Conservation (phyloP, 2,329 filamentous ascomycete species). For the Aureobasidium sp. region DNA sequence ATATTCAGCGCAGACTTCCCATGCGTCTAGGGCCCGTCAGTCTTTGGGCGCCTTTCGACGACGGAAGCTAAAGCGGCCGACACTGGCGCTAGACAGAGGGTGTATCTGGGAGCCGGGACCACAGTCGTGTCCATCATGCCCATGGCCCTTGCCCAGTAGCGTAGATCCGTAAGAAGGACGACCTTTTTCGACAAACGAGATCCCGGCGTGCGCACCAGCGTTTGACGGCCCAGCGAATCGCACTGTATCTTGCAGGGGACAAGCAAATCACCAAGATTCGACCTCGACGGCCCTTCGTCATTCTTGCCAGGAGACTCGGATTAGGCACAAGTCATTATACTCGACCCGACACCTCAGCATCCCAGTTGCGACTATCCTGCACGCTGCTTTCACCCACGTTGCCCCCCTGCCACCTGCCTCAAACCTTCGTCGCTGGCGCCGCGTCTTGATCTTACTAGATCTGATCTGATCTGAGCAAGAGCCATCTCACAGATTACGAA, state of each 20-base stretch:
- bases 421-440: neutral
- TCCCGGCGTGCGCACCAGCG: slow-evolving; percentile 10
- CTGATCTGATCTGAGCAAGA: slow-evolving; percentile 11
- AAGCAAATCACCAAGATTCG: slow-evolving; percentile 3
- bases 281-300: slow-evolving; percentile 1
- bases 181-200: slow-evolving; percentile 7
- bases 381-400: slow-evolving; percentile 6
- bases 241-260: slow-evolving; percentile 11
- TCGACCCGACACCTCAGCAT: neutral
- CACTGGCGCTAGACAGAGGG: slow-evolving; percentile 1
- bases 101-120: slow-evolving; percentile 13
- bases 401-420: neutral
- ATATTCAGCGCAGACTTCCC: neutral
- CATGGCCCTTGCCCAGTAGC: slow-evolving; percentile 9
- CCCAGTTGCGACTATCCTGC: neutral
- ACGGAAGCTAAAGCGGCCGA: slow-evolving; percentile 7
- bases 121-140: neutral
- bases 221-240: slow-evolving; percentile 13
- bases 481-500: neutral
- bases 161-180: slow-evolving; percentile 7
- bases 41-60: neutral
- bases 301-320: neutral
- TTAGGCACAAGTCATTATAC: neutral
- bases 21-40: neutral
- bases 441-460: neutral